phyloP scores from a whole-genome alignment of 805 yeast species.

The Priceomyces melissophilus region DNA sequence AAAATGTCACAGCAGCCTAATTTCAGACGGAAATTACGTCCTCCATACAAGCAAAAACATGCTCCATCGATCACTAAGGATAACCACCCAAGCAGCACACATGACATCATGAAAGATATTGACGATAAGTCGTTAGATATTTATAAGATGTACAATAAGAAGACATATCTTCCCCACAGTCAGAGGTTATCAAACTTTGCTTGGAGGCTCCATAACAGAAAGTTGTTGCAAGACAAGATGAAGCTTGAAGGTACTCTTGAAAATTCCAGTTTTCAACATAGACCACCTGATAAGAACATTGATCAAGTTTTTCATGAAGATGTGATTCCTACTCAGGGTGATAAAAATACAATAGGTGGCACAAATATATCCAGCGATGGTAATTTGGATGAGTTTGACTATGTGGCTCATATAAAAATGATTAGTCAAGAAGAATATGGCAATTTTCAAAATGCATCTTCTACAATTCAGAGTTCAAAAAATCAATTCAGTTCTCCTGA shows the following conservation, averaged over 20 bases:
- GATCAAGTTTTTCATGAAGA: too few relatives aligned
- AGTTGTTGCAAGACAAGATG: slow-evolving; percentile 14
- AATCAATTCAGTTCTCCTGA: slow-evolving; percentile 10
- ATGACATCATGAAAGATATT: slow-evolving; percentile 19
- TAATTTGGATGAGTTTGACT: slow-evolving; percentile 40
- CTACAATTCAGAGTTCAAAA: not conserved
- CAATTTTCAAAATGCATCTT: slow-evolving; percentile 1
- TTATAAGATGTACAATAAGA: slow-evolving; percentile 40
- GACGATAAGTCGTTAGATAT: slow-evolving; percentile 37
- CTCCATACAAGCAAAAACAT: not conserved
- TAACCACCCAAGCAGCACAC: too few relatives aligned
- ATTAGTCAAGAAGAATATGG: slow-evolving; percentile 35
- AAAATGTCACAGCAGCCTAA: slow-evolving; percentile 1
- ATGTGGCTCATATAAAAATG: slow-evolving; percentile 42
- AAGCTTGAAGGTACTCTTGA: not conserved
- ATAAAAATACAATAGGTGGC: not conserved
- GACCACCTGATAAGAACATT: too few relatives aligned
- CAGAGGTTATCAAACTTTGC: slow-evolving; percentile 42
- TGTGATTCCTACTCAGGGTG: not conserved
- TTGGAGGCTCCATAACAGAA: slow-evolving; percentile 43
- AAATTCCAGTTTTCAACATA: not conserved
- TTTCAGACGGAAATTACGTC: not conserved
- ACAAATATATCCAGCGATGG: slow-evolving; percentile 16
- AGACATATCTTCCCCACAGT: slow-evolving; percentile 40
- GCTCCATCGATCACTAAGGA: not conserved